Evolutionary conservation across 129 eudicot species (phyloP).

Genomic region (Silybum marianum): DNA sequence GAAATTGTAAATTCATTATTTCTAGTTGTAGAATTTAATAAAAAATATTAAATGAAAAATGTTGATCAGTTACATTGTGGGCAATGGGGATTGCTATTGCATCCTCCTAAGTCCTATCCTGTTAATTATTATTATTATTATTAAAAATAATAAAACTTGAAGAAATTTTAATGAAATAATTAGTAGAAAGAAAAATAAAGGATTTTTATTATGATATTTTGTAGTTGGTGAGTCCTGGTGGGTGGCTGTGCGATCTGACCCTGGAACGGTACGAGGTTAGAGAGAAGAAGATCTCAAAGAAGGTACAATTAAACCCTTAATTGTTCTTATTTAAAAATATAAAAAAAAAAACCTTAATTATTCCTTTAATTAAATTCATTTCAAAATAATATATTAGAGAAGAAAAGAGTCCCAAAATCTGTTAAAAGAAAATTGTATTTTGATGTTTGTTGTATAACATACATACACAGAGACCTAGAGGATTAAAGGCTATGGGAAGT

Average conservation of each 20-base stretch:
- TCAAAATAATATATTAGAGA: too few species aligned
- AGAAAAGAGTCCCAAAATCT: too few species aligned
- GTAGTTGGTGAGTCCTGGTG: constrained; percentile 81
- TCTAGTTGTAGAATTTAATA: not conserved
- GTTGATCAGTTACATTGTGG: not conserved
- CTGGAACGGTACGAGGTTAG: constrained; percentile 86
- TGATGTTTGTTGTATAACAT: not conserved
- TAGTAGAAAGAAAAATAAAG: not conserved
- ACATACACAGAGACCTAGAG: constrained; percentile 80
- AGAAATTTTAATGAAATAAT: not conserved
- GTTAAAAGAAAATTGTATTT: not conserved
- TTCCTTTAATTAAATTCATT: too few species aligned
- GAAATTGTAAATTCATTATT: too few species aligned
- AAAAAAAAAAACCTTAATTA: too few species aligned
- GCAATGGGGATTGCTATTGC: too few species aligned
- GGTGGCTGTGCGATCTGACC: constrained; percentile 82
- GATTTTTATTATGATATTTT: not conserved
- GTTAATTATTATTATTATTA: too few species aligned
- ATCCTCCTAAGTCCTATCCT: too few species aligned
- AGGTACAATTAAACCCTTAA: constrained; percentile 35
- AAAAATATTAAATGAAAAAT: not conserved
- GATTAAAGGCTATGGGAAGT: constrained; percentile 86
- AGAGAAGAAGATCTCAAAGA: constrained; percentile 83
- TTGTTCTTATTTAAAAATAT: too few species aligned
- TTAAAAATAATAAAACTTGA: not conserved